Evolutionary conservation across 2,329 filamentous ascomycete species (phyloP), one percentile per base, ranked within the genome.

Genomic region (Fusarium concolor): DNA sequence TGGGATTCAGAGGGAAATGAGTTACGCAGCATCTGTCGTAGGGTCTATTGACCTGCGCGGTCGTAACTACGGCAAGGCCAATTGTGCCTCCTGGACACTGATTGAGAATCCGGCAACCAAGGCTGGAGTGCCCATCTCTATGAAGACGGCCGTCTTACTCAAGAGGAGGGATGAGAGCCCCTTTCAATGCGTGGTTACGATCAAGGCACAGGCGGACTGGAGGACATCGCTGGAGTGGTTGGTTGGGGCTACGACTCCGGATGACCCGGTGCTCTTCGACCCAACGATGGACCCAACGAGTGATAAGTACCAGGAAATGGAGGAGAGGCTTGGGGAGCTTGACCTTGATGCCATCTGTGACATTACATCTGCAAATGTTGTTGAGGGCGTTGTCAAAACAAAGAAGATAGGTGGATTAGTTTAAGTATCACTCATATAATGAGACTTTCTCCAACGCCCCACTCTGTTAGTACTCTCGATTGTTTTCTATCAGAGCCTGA

Each of bases 61-160:
- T 0, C 8, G 20, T 18, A 49, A 49, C 17, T 49, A 18, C 22
- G 55, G 43, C n/a, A 53, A 60, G 31, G 47, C 60, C 1, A 45
- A 62, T 14, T 43, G 54, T 0, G 45, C 45, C 20, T 49, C 45
- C 8, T 69, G 66, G 61, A 58, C 39, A 14, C 24, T 68, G 9
- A 3, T 60, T 4, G 66, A 68, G 17, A 69, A 69, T 7, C 17
- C 41, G 6, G 39, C 29, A n/a, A 41, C 44, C 12, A 59, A 59
- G 15, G 20, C 38, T 4, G 62, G 62, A 3, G 45, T 66, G 2
- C 62, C 60, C 5, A 26, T 50, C 6, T 66, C 49, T 0, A 35
- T 66, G 2, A 18, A 33, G 10, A 46, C 64, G 3, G 63, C 61
- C 3, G 28, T 65, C 0, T 24, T 45, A 10, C 28, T 65, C 0